Evolutionary conservation across 2,329 filamentous ascomycete species (phyloP).

Genomic region (Orbilia javanica): DNA sequence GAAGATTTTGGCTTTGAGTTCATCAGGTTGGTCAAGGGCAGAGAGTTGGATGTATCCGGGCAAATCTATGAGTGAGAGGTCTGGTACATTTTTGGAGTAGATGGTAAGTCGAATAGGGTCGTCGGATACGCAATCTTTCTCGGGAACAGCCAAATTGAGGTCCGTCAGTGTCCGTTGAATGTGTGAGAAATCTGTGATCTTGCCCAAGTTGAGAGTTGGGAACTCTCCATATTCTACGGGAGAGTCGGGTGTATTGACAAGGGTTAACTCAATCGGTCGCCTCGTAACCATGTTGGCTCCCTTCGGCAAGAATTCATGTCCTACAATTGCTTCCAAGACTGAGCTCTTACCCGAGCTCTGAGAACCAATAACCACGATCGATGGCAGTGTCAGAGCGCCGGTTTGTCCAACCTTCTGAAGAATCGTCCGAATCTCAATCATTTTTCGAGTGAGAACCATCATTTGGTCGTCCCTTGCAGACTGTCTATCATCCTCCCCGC

Average conservation of each 20-base stretch:
- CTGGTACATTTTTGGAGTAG: conserved; percentile 93
- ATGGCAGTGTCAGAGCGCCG: conserved; percentile 86
- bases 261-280: conserved; percentile 91
- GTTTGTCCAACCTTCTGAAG: conserved; percentile 93
- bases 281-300: conserved; percentile 99
- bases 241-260: conserved; percentile 92
- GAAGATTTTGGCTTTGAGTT: conserved; percentile 94
- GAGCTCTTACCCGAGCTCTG: conserved; percentile 99
- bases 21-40: conserved; percentile 86
- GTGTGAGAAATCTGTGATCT: conserved; percentile 89
- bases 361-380: conserved; percentile 98
- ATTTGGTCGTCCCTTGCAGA: conserved; percentile 93
- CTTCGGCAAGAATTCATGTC: conserved; percentile 96
- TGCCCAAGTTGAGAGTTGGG: conserved; percentile 87
- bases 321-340: conserved; percentile 94
- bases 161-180: conserved; percentile 96
- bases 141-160: conserved; percentile 91
- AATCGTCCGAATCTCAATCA: conserved; percentile 97
- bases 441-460: conserved; percentile 99
- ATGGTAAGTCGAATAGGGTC: conserved; percentile 97
- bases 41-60: conserved; percentile 98
- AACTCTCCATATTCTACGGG: conserved; percentile 95
- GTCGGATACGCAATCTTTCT: conserved; percentile 91
- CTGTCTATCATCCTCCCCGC: conserved; percentile 75
- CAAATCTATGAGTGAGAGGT: conserved; percentile 93